Percentiles rank a stretch among this genome's conserved stretches.
Evolutionary conservation across 495 filamentous ascomycete species (phyloP).

Genomic region (Pyrenula aspistea): DNA sequence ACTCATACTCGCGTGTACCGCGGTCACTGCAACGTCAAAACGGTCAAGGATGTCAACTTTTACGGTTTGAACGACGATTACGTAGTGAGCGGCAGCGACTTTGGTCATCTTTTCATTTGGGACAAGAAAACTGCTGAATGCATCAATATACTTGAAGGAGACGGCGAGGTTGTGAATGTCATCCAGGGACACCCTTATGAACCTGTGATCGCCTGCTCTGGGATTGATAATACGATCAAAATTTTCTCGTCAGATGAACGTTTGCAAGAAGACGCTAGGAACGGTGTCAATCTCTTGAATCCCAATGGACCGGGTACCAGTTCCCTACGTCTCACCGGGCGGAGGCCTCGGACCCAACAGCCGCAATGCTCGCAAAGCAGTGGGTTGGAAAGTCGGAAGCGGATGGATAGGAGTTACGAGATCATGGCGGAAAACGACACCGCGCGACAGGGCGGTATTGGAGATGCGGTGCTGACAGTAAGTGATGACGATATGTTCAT

Average conservation of each 20-base stretch:
- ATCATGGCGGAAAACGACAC: conserved; percentile 58
- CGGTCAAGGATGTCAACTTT: conserved; percentile 67
- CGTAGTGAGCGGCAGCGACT: conserved; percentile 60
- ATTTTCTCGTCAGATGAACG: conserved; percentile 56
- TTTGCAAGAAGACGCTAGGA: conserved; percentile 44
- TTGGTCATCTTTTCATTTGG: conserved; percentile 61
- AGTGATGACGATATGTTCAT: conserved; percentile 12
- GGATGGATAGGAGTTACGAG: conserved; percentile 47
- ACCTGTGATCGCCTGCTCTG: conserved; percentile 55
- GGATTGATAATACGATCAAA: conserved; percentile 67
- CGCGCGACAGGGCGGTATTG: conserved; percentile 46
- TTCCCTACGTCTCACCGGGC: conserved; percentile 3
- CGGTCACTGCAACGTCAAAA: conserved; percentile 64
- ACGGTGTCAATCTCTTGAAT: conserved; percentile 41
- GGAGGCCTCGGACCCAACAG: conserved; percentile 2
- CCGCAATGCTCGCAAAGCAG: conserved; percentile 9
- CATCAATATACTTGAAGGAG: conserved; percentile 58
- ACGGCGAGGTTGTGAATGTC: conserved; percentile 66
- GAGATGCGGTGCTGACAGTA: conserved; percentile 54
- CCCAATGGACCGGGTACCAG: conserved; percentile 26
- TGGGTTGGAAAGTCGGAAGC: conserved; percentile 43
- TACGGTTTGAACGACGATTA: conserved; percentile 64
- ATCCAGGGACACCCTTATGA: conserved; percentile 65
- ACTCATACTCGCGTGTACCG: conserved; percentile 46
- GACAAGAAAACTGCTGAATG: conserved; percentile 51